Evolutionary conservation across 1,284 basidiomycete species (phyloP).

Genomic region (Ustilago shanxiensis): DNA sequence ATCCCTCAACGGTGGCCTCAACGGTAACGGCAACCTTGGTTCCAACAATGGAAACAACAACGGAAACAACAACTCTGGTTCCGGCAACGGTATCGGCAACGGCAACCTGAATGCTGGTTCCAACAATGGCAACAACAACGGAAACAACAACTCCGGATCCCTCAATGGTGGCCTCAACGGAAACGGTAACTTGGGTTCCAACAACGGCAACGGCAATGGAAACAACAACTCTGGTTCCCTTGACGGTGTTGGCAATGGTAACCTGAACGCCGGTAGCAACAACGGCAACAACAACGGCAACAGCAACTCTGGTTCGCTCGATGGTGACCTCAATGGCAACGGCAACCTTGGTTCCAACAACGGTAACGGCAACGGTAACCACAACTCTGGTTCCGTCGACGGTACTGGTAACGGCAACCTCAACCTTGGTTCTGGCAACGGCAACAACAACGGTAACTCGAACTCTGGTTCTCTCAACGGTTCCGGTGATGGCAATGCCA

Average conservation of each 20-base stretch:
- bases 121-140: conserved; percentile 13
- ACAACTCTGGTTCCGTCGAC: conserved; percentile 25
- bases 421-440: conserved; percentile 32
- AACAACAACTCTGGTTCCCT: conserved; percentile 17
- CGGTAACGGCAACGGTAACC: conserved; percentile 4
- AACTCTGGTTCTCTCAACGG: conserved; percentile 33
- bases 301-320: conserved; percentile 10
- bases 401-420: conserved; percentile 29
- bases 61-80: conserved; percentile 20
- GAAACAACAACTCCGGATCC: conserved; percentile 17
- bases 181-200: conserved; percentile 22
- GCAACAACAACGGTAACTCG: conserved; percentile 28
- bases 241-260: conserved; percentile 24
- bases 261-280: conserved; percentile 18
- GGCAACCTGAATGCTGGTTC: conserved; percentile 16
- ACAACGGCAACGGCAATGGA: conserved; percentile 30
- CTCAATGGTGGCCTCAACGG: conserved; percentile 13
- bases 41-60: conserved; percentile 27
- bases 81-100: conserved; percentile 7
- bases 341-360: conserved; percentile 13
- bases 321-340: conserved; percentile 14
- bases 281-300: conserved; percentile 29
- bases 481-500: conserved; percentile 30
- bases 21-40: conserved; percentile 25
- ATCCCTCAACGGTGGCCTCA: conserved; percentile 10